Conservation (phyloP, 768 basidiomycete species). For the Strobilomyces dryophilus region DNA sequence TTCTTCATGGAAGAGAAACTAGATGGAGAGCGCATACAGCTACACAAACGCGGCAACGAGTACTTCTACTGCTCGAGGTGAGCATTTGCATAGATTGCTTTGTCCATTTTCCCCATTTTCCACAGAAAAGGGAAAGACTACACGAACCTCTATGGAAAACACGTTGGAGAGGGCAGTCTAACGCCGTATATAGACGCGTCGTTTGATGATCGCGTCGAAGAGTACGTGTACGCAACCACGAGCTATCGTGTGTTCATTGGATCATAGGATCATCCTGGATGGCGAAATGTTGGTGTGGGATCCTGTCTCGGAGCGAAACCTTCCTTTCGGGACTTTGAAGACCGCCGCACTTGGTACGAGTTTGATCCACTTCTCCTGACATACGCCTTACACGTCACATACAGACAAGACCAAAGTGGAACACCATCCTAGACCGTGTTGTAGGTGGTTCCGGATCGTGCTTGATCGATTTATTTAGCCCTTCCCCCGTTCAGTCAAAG, state of each 20-base stretch:
- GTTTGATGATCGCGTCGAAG: constrained; percentile 71
- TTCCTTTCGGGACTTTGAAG: constrained; percentile 93
- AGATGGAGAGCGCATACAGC: constrained; percentile 94
- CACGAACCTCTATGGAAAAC: constrained; percentile 86
- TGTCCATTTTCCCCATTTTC: not conserved
- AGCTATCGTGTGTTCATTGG: constrained; percentile 2
- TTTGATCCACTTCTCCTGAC: not conserved
- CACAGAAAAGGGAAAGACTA: constrained; percentile 86
- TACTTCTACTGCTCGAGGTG: constrained; percentile 93
- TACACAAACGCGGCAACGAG: constrained; percentile 89
- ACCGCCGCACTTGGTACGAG: constrained; percentile 78
- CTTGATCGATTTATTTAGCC: not conserved
- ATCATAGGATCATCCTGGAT: constrained; percentile 80
- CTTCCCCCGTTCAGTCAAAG: constrained; percentile 66
- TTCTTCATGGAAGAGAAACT: constrained; percentile 97
- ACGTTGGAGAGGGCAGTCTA: constrained; percentile 77
- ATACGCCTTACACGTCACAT: not conserved
- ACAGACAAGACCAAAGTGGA: constrained; percentile 69
- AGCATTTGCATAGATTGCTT: not conserved
- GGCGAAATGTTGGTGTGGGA: constrained; percentile 99
- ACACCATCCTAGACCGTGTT: constrained; percentile 82
- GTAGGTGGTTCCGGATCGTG: constrained; percentile 42
- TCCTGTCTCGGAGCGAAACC: constrained; percentile 78
- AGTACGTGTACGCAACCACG: constrained; percentile 48
- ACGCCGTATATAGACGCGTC: constrained; percentile 81